Evolutionary conservation across 2,329 filamentous ascomycete species (phyloP), one percentile per base, ranked within the genome.

Genomic region (Colletotrichum cereale): DNA sequence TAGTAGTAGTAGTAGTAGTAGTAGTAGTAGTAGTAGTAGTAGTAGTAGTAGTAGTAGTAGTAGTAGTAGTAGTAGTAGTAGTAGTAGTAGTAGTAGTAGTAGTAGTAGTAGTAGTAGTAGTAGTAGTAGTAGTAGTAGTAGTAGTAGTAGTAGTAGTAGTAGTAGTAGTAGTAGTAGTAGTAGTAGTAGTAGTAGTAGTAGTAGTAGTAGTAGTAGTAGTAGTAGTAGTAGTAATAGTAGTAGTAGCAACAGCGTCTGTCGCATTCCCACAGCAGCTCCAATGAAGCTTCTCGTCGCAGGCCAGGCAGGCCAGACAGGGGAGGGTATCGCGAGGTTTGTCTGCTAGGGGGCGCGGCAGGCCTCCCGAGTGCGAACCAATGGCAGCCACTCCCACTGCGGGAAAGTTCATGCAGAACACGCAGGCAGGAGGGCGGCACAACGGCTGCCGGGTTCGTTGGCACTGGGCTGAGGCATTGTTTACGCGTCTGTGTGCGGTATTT

Each of bases 221-320:
- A n/a, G n/a, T n/a, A n/a, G n/a, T n/a, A n/a, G n/a, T n/a, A n/a
- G n/a, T n/a, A n/a, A n/a, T n/a, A n/a, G n/a, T n/a, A n/a, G n/a
- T n/a, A 21, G 29, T 58, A 34, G 26, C 29, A 42, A 50, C 44
- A 21, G 57, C 56, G n/a, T 36, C 64, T 18, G 18, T 52, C 36
- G 56, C 64, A 40, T 64, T 65, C 52, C 34, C 16, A 11, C 44
- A 24, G 34, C 48, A 21, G n/a, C 44, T 38, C 29, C 44, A 42
- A 58, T 47, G 67, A 60, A 55, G 66, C 66, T 64, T 64, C n/a
- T 48, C 29, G 50, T 52, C 21, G 31, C 62, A 64, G 34, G 42
- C 10, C 16, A 48, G 60, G 26, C 58, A 38, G 47, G n/a, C n/a
- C 60, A 62, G 29, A 38, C 14, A 3, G 40, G 60, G 24, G 50